phyloP scores from a whole-genome alignment of 306 rosid species.

The Purshia tridentata region DNA sequence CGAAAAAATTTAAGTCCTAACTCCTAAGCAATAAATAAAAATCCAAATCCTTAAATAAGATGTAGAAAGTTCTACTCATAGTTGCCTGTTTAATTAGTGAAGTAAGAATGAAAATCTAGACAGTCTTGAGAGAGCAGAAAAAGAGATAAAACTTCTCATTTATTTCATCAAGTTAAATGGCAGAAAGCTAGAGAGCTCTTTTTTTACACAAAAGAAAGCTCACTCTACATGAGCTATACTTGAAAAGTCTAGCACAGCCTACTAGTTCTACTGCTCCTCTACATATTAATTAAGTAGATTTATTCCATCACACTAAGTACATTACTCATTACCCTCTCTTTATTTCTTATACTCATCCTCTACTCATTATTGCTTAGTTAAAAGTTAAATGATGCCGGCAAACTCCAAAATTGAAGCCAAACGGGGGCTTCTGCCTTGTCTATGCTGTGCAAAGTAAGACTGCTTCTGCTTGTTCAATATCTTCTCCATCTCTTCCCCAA shows the following conservation, averaged over 20 bases:
- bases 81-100: too few species aligned
- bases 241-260: conserved; percentile 5
- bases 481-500: conserved; percentile 30
- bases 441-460: conserved; percentile 22
- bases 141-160: too few species aligned
- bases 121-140: too few species aligned
- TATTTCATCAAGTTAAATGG: not conserved
- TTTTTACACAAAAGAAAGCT: not conserved
- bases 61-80: too few species aligned
- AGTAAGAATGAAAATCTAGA: too few species aligned
- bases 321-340: too few species aligned
- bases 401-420: conserved; percentile 20
- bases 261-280: not conserved
- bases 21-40: too few species aligned
- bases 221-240: conserved; percentile 4
- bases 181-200: not conserved
- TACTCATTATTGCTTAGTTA: not conserved
- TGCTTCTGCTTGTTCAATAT: conserved; percentile 25
- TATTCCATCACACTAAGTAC: not conserved
- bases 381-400: not conserved
- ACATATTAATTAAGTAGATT: not conserved
- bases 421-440: not conserved
- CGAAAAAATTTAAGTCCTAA: too few species aligned
- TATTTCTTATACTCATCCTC: too few species aligned
- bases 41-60: too few species aligned